Evolutionary conservation across 2,329 filamentous ascomycete species (phyloP).

Genomic region (Trichoderma pleuroti): DNA sequence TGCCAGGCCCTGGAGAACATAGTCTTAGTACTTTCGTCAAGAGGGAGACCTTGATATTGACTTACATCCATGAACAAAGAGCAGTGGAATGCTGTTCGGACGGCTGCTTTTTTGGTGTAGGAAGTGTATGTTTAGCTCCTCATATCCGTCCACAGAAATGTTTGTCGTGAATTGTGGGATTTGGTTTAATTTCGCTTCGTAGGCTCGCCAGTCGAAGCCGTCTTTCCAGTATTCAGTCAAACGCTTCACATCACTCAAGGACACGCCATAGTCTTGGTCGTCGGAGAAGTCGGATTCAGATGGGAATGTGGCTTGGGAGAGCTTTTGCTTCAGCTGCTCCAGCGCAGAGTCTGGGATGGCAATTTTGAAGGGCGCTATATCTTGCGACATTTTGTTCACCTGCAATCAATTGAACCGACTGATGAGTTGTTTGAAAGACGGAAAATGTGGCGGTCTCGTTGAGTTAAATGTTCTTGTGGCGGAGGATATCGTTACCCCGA

Average conservation of each 20-base stretch:
- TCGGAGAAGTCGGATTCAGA: constrained; percentile 33
- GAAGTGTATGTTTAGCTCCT: constrained; percentile 59
- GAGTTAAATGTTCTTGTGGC: neutral
- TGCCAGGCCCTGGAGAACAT: constrained; percentile 53
- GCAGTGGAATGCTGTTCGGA: constrained; percentile 56
- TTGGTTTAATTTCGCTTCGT: constrained; percentile 56
- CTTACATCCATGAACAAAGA: constrained; percentile 65
- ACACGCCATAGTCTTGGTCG: constrained; percentile 32
- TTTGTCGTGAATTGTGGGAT: constrained; percentile 55
- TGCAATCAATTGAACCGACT: neutral
- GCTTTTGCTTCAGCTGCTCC: constrained; percentile 30
- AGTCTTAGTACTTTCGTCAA: neutral
- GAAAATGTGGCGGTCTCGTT: neutral
- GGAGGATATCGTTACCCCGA: neutral
- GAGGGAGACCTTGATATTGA: neutral
- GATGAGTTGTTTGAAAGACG: neutral
- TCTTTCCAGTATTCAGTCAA: constrained; percentile 37
- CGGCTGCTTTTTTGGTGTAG: constrained; percentile 53
- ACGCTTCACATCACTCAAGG: constrained; percentile 33
- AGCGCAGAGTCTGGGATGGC: constrained; percentile 33
- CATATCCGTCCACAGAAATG: constrained; percentile 56
- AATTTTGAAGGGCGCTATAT: constrained; percentile 36
- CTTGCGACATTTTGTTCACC: neutral
- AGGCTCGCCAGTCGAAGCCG: constrained; percentile 60
- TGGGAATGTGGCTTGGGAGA: constrained; percentile 31